Evolutionary conservation across 805 yeast species (phyloP), one percentile per base, ranked within the genome.

Genomic region (Saccharomycopsis oosterbeekiorum): DNA sequence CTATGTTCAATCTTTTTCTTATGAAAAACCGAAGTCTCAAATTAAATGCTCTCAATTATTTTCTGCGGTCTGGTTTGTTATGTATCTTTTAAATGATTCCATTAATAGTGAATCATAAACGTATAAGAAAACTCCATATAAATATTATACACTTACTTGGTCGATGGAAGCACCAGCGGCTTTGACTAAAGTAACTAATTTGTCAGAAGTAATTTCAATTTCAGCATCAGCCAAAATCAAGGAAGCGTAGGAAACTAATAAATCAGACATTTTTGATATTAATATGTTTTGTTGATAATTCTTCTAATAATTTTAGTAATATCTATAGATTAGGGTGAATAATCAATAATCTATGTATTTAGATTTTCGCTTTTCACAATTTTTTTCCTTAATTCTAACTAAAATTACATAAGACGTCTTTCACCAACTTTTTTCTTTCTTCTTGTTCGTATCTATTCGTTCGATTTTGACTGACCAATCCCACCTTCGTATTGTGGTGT

Each of bases 181-280:
- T 67, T 79, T 71, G 76, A 88, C 80, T 77, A 88, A 78, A 73
- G 89, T 80, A 73, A 81, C 73, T 74, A 88, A 82, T 82, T 87
- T 87, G 75, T 85, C 92, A 70, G 91, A 69, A 66, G 96, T 83
- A 85, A 94, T 84, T 79, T 92, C 97, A 75, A 90, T 81, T 74
- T 90, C 97, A 74, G 97, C 89, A 76, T 93, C 99, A 70, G 97
- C 97, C 79, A 93, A 84, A 82, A 93, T 91, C 79, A 93, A 86
- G 75, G 98, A 97, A 78, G 99, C 98, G 88, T 90, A 91, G 72
- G 97, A 88, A 76, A 90, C 89, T 76, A 93, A 85, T 74, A 96
- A 84, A 84, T 91, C 96, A 78, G 96, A 88, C 96, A 89, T 89
- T 77, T 70, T 77, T 63, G 39, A 40, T 15, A 42, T 37, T 21